Evolutionary conservation across 768 basidiomycete genomes (phyloP).

Genomic region (Dendrothele bispora): DNA sequence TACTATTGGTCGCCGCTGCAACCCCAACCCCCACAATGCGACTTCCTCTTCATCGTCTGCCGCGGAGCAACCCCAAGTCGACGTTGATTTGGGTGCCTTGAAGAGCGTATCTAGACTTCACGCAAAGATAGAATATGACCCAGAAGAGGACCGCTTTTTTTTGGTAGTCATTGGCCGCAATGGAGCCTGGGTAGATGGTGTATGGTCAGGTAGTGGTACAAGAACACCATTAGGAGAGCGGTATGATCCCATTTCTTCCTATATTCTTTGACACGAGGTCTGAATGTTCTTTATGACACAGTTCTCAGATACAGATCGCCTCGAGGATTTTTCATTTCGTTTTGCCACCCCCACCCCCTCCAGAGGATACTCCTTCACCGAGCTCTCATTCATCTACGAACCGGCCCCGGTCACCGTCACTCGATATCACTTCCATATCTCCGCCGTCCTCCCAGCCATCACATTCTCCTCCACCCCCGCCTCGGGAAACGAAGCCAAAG

Average conservation of each 20-base stretch:
- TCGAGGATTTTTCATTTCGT: constrained; percentile 97
- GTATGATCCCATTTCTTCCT: constrained; percentile 37
- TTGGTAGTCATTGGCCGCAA: constrained; percentile 94
- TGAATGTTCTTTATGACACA: constrained; percentile 29
- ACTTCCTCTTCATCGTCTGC: constrained; percentile 53
- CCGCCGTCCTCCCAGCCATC: constrained; percentile 82
- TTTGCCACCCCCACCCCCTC: constrained; percentile 82
- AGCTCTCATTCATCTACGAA: constrained; percentile 73
- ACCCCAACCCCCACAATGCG: constrained; percentile 47
- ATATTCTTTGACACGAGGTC: constrained; percentile 8
- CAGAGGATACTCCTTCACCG: constrained; percentile 80
- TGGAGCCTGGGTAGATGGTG: constrained; percentile 96
- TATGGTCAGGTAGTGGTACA: constrained; percentile 90
- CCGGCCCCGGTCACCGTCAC: constrained; percentile 72
- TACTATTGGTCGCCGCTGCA: constrained; percentile 89
- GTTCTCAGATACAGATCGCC: constrained; percentile 96
- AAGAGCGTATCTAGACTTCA: constrained; percentile 98
- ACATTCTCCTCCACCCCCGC: constrained; percentile 64
- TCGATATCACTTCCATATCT: constrained; percentile 80
- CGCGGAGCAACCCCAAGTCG: constrained; percentile 58
- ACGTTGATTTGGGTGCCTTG: constrained; percentile 91
- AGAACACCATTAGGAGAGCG: constrained; percentile 83
- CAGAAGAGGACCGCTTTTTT: constrained; percentile 84
- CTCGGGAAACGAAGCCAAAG: constrained; percentile 29
- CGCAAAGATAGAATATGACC: constrained; percentile 93